Base-by-base conservation (phyloP, 257 asterid species). In the Salvia splendens region DNA sequence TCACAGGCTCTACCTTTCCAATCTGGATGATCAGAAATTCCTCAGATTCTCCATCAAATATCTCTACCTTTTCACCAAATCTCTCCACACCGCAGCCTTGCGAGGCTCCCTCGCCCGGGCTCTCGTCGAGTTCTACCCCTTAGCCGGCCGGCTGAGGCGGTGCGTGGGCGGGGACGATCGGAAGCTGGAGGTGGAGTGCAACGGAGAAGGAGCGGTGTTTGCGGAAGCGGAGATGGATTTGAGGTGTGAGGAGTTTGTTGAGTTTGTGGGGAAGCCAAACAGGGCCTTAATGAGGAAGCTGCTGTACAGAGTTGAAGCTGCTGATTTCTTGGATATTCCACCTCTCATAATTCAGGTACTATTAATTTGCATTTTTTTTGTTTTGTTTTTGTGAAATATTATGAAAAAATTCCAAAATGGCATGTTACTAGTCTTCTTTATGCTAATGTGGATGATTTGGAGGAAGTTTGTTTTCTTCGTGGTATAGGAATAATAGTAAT, bases 281-380 rank as follows among this genome's bases (percentile, higher is more conserved):
- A 73, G 49, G 80, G 70, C 89, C 30, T 79, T 87, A 67, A 35
- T 60, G 51, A 84, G 87, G 72, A 91, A 89, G 52, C 83, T 89
- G 6, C 12, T 89, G 69, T 85, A 78, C 75, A 81, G 73, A 70
- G 88, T 80, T 58, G 89, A 87, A 33, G 82, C 84, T 58, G 64
- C 79, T 8, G 62, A 61, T 72, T 89, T 91, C 82, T 63, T 85
- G 76, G 89, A 89, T 28, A 77, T 79, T 65, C 98, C 98, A 8
- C 98, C 98, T 81, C 84, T 91, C 8, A 82, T 89, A 3, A 70
- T 89, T 78, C 96, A 91, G 95, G 96, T 86, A 35, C 63, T 73
- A 16, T 41, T 59, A 17, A 0, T 17, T 15, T 63, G 5, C 20
- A 30, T 0, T 11, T 3, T 5, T 32, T 56, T 56, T 0, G 2